A percentile compares a stretch with the other conserved stretches of the same genome.
These are phyloP conservation scores for Calonectria ilicicola DNA, from an alignment of 2,329 filamentous ascomycete species.

Conservation along the genomic window DNA sequence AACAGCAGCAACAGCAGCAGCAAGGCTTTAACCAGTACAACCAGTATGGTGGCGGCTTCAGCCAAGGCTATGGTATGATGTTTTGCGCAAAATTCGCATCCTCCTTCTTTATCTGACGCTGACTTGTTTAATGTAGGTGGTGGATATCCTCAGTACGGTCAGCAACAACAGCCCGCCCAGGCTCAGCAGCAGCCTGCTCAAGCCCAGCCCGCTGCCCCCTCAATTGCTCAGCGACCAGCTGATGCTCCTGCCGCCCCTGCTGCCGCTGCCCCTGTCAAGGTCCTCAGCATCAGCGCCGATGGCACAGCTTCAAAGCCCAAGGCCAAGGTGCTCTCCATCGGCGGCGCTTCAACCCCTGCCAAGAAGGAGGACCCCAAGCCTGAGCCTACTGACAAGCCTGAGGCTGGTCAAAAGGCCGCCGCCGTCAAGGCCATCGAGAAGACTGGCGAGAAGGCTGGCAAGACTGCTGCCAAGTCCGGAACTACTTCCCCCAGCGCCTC, in stretches of 20 bases:
- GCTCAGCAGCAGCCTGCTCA: slow-evolving; percentile 58
- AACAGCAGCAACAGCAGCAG: slow-evolving; percentile 47
- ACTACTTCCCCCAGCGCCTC: slow-evolving; percentile 84
- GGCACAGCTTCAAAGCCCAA: slow-evolving; percentile 67
- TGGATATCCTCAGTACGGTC: slow-evolving; percentile 66
- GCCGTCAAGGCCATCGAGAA: slow-evolving; percentile 94
- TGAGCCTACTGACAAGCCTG: slow-evolving; percentile 63
- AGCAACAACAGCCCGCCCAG: slow-evolving; percentile 55
- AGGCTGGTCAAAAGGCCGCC: slow-evolving; percentile 84
- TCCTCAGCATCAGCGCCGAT: slow-evolving; percentile 75
- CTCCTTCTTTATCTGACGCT: slow-evolving; percentile 21
- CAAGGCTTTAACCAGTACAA: slow-evolving; percentile 64
- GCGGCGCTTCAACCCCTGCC: slow-evolving; percentile 45
- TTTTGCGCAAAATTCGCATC: slow-evolving; percentile 21
- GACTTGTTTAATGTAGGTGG: slow-evolving; percentile 51
- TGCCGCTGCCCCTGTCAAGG: slow-evolving; percentile 67
- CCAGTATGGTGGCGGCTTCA: slow-evolving; percentile 65
- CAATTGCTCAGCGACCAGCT: slow-evolving; percentile 41
- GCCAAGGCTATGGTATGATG: slow-evolving; percentile 56
- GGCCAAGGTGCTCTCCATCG: slow-evolving; percentile 60
- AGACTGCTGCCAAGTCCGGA: slow-evolving; percentile 64
- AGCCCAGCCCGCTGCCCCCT: slow-evolving; percentile 50
- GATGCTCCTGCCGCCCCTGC: slow-evolving; percentile 55
- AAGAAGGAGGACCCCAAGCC: slow-evolving; percentile 63
- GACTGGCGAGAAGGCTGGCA: slow-evolving; percentile 74